phyloP scores from a whole-genome alignment of 192 early-diverging fungal genomes.

The Ambispora gerdemannii region DNA sequence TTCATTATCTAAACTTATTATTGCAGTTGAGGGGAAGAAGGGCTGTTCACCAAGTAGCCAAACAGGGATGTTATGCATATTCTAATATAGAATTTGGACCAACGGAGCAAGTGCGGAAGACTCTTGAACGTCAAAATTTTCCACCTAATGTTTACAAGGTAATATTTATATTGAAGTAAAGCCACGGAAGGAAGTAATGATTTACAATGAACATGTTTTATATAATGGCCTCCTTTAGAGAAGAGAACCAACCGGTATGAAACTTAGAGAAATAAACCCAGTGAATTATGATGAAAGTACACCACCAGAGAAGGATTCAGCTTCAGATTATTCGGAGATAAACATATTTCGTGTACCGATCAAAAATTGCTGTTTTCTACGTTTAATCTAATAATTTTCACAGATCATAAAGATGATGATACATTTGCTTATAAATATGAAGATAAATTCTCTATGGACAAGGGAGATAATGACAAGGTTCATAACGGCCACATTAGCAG shows the following conservation, averaged over 20 bases:
- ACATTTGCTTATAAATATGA: constrained; percentile 1
- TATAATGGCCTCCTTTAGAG: not conserved
- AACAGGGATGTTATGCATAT: constrained; percentile 6
- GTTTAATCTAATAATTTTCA: not conserved
- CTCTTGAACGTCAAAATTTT: not conserved
- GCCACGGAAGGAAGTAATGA: not conserved
- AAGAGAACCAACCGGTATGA: not conserved
- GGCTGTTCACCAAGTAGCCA: constrained; percentile 2
- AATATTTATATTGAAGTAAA: constrained; percentile 3
- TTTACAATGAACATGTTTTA: not conserved
- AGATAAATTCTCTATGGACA: constrained; percentile 26
- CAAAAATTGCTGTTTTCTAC: not conserved
- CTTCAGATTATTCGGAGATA: not conserved
- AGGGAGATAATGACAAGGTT: constrained; percentile 23
- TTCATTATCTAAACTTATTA: constrained; percentile 5
- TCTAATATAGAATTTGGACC: constrained; percentile 13
- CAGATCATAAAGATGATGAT: not conserved
- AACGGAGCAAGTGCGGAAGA: constrained; percentile 5
- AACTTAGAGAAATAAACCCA: not conserved
- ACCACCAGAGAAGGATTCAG: not conserved
- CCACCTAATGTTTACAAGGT: not conserved
- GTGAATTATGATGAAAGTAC: constrained; percentile 2
- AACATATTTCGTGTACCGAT: not conserved
- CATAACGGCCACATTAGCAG: constrained; percentile 7
- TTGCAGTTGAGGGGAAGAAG: constrained; percentile 8